Evolutionary conservation across 2,329 filamentous ascomycete genomes (phyloP).

Genomic region (Fusarium staphyleae): DNA sequence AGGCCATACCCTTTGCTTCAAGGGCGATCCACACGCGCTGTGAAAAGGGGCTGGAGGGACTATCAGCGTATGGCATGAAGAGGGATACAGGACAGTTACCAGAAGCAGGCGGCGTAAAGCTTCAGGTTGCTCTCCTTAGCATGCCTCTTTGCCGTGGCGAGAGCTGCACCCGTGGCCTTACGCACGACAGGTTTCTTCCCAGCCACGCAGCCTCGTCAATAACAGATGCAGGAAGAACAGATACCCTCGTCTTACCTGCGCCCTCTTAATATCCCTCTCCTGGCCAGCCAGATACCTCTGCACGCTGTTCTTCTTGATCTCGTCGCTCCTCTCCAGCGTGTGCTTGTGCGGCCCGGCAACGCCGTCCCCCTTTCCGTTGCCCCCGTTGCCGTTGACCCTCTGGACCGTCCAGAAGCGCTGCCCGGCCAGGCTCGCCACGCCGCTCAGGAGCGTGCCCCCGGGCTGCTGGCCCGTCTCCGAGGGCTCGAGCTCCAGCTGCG

Average conservation of each 20-base stretch:
- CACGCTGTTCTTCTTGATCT: conserved; percentile 82
- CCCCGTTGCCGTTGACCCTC: conserved; percentile 77
- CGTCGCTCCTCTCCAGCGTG: conserved; percentile 74
- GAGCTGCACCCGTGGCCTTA: conserved; percentile 74
- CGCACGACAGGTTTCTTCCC: conserved; percentile 72
- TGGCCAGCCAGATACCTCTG: conserved; percentile 69
- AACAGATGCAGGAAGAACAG: not conserved
- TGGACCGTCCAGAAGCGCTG: conserved; percentile 77
- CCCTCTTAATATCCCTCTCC: conserved; percentile 70
- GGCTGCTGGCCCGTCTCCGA: conserved; percentile 2
- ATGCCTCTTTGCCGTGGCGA: conserved; percentile 73
- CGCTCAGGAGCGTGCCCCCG: conserved; percentile 15
- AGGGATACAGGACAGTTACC: conserved; percentile 55
- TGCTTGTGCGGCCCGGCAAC: conserved; percentile 78
- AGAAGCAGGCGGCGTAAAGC: conserved; percentile 84
- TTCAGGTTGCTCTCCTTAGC: conserved; percentile 75
- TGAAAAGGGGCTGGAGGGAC: conserved; percentile 71
- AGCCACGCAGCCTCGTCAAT: not conserved
- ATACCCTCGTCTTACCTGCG: conserved; percentile 29
- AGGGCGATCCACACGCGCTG: conserved; percentile 90
- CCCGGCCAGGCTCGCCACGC: conserved; percentile 46
- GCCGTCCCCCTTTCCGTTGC: conserved; percentile 74
- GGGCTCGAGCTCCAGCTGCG: conserved; percentile 44
- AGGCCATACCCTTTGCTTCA: conserved; percentile 77
- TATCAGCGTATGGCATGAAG: not conserved